Conservation (phyloP, 352 stramenopile genomes). For the Phytopythium oedochilum region DNA sequence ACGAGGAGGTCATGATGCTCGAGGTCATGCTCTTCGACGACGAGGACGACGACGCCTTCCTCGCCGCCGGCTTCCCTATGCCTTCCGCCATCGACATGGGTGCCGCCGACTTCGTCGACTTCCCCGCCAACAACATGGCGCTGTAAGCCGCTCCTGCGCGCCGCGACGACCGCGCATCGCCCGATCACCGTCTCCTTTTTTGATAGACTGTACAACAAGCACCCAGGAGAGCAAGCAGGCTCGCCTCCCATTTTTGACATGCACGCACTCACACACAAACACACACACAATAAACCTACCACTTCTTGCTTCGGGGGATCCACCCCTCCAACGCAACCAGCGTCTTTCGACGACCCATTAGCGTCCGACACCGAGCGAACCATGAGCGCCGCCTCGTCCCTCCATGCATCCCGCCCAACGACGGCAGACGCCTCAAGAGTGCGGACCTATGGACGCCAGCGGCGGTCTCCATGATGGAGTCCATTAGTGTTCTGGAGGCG, state of each 20-base stretch:
- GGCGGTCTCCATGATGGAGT: too few relatives aligned
- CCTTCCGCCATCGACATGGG: background rate
- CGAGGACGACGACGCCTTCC: slow-evolving; percentile 24
- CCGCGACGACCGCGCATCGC: slow-evolving; percentile 1
- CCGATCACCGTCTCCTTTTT: slow-evolving; percentile 8
- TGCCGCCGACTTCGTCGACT: background rate
- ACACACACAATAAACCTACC: too few relatives aligned
- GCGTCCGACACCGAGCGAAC: too few relatives aligned
- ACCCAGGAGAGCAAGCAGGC: background rate
- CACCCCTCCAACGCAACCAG: too few relatives aligned
- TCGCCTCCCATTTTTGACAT: background rate
- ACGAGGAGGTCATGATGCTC: slow-evolving; percentile 39
- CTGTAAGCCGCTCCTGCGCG: slow-evolving; percentile 9
- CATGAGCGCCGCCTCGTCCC: too few relatives aligned
- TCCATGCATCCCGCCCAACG: too few relatives aligned
- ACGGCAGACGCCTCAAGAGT: background rate
- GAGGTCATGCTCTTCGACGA: slow-evolving; percentile 39
- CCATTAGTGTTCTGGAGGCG: too few relatives aligned
- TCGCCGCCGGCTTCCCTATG: slow-evolving; percentile 9
- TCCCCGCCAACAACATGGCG: slow-evolving; percentile 21
- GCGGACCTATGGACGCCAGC: background rate
- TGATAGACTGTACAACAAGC: slow-evolving; percentile 39
- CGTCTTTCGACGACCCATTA: too few relatives aligned
- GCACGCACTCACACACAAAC: too few relatives aligned
- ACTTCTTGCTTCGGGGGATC: too few relatives aligned